Base-by-base conservation (phyloP, 495 filamentous ascomycete species). In the Lepidopterella palustris region DNA sequence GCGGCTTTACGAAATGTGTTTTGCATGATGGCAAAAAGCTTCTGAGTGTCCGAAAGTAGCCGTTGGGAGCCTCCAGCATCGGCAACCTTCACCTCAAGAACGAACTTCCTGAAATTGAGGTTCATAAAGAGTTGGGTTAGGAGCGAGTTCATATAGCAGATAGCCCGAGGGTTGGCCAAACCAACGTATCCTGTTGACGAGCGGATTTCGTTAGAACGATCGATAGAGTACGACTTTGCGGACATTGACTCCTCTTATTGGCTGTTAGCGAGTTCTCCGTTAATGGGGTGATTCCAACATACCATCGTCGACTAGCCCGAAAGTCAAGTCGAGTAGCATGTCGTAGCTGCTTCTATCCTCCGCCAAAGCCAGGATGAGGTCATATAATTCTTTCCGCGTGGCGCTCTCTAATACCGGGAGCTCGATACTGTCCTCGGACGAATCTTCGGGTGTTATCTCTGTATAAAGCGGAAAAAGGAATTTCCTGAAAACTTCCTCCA, bases 61-160 rank as follows among this genome's bases (percentile, higher is more conserved):
- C 73, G 78, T 63, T 96, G 90, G 9, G 82, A 77, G 6, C 72
- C 54, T 28, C 45, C 49, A 0, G 35, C 50, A 32, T 89, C 84
- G 6, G 75, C 68, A 10, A 83, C 69, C 13, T 81, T 75, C 10
- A 87, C 77, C 45, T 80, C 74, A 35, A 97, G 77, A 65, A 97
- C 88, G 72, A 97, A 96, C 31, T 83, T 80, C 11, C 93, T 84
- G 65, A 99, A 97, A 25, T 82, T 80, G 32, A 88, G 72, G 68
- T 99, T 97, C 92, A 97, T 97, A 77, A 95, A 99, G 0, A 99
- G 84, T 68, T 97, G 95, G 1, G 90, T 93, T 60, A 97, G 82
- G 4, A 99, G 78, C 0, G 93, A 97, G 73, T 97, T 97, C 71
- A 97, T 78, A 69, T 99, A 99, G 75, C 93, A 99, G 5, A 93